Evolutionary conservation across 352 stramenopile species (phyloP).

Genomic region (Aphanomyces cochlioides): DNA sequence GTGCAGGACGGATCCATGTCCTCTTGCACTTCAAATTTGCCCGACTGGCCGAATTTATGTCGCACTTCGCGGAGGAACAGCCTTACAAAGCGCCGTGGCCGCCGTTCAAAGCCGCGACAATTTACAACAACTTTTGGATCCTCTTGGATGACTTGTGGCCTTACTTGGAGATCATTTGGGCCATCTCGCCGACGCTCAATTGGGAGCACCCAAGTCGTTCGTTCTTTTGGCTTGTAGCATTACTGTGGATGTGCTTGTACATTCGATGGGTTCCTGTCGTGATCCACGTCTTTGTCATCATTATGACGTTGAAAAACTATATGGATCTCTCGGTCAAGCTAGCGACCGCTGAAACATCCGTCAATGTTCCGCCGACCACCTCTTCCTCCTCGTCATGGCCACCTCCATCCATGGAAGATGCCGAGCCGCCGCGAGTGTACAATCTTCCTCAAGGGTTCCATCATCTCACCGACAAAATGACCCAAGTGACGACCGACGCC

Average conservation of each 20-base stretch:
- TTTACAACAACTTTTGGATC: constrained; percentile 87
- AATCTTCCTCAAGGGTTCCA: constrained; percentile 79
- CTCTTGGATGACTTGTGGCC: constrained; percentile 79
- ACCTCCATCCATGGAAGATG: constrained; percentile 16
- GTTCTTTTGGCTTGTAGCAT: constrained; percentile 77
- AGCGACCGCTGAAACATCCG: neutral
- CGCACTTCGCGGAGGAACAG: constrained; percentile 72
- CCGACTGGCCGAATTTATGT: constrained; percentile 77
- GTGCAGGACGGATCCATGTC: constrained; percentile 77
- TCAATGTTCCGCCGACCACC: neutral
- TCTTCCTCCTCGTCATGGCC: neutral
- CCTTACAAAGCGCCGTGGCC: constrained; percentile 74
- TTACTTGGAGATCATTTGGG: constrained; percentile 80
- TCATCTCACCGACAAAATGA: constrained; percentile 88
- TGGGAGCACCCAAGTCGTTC: constrained; percentile 82
- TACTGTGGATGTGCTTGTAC: constrained; percentile 78
- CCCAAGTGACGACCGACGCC: constrained; percentile 75
- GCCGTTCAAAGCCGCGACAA: constrained; percentile 69
- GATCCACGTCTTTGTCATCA: constrained; percentile 72
- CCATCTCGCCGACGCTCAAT: constrained; percentile 77
- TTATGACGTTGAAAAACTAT: constrained; percentile 77
- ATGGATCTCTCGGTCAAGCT: constrained; percentile 42
- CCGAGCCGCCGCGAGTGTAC: constrained; percentile 67
- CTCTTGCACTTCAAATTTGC: constrained; percentile 86
- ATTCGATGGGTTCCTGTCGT: constrained; percentile 79